phyloP scores from a whole-genome alignment of 176 grass and related monocot genomes.

The Hsuehochloa calcarea region DNA sequence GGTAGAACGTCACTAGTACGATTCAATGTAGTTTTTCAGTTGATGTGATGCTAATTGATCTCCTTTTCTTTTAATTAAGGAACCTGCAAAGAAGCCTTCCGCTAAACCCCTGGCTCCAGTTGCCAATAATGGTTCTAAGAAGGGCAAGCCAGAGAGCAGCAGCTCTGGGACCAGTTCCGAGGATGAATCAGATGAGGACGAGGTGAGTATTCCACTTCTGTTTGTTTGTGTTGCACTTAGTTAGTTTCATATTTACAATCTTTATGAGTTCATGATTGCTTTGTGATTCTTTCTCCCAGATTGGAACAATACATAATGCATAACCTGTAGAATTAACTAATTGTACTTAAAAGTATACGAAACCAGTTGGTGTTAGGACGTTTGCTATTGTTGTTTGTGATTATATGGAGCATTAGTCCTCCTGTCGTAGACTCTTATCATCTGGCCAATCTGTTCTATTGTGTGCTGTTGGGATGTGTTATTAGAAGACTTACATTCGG shows the following conservation, averaged over 20 bases:
- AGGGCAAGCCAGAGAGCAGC: conserved; percentile 50
- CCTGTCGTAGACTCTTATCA: neutral
- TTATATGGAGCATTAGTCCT: neutral
- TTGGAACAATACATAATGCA: neutral
- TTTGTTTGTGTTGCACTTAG: neutral
- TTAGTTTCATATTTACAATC: neutral
- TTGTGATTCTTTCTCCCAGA: neutral
- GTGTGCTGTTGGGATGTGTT: neutral
- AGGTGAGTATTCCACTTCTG: neutral
- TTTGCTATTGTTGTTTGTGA: neutral
- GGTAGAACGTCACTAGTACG: conserved; percentile 10
- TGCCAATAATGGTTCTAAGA: conserved; percentile 46
- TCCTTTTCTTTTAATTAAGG: conserved; percentile 35
- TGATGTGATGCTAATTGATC: neutral
- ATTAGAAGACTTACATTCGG: neutral
- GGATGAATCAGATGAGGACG: conserved; percentile 52
- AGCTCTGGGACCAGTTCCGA: conserved; percentile 39
- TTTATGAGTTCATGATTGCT: neutral
- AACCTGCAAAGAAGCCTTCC: conserved; percentile 57
- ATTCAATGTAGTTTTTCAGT: neutral
- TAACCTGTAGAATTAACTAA: neutral
- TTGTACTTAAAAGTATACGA: neutral
- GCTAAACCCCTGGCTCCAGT: neutral
- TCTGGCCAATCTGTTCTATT: neutral
- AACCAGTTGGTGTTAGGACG: neutral